These are phyloP conservation scores for Pugionium dolabratum DNA, from an alignment of 345 rosid species.

Conservation along the genomic window DNA sequence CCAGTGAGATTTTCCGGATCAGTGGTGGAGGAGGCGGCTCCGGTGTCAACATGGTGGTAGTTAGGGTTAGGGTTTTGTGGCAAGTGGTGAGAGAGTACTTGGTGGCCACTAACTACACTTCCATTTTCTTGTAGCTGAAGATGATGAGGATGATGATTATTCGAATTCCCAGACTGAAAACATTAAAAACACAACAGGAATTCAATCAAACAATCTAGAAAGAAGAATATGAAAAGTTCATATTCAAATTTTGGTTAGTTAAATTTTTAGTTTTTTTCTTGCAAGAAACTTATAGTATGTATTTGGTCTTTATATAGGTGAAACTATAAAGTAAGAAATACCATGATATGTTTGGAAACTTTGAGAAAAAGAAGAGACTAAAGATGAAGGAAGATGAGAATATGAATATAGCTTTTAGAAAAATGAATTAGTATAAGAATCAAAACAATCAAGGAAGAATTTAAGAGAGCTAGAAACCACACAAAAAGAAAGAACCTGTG, in stretches of 20 bases:
- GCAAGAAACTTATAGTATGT: slow-evolving; percentile 20
- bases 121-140: slow-evolving; percentile 40
- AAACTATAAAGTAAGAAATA: slow-evolving; percentile 39
- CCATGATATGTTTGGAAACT: slow-evolving; percentile 35
- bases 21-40: neutral
- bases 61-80: slow-evolving; percentile 44
- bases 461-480: slow-evolving; percentile 27
- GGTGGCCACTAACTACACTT: slow-evolving; percentile 31
- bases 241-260: slow-evolving; percentile 11
- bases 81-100: slow-evolving; percentile 36
- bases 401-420: slow-evolving; percentile 42
- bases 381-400: slow-evolving; percentile 42
- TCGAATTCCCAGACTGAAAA: slow-evolving; percentile 38
- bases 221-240: neutral
- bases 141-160: slow-evolving; percentile 34
- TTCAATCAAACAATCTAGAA: slow-evolving; percentile 11
- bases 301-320: slow-evolving; percentile 31
- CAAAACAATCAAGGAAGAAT: slow-evolving; percentile 29
- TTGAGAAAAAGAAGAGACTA: slow-evolving; percentile 30
- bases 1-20: slow-evolving; percentile 28
- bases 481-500: slow-evolving; percentile 35
- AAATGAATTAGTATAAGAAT: slow-evolving; percentile 37
- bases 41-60: slow-evolving; percentile 25
- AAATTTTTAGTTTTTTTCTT: neutral
- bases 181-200: neutral